Evolutionary conservation across 768 basidiomycete genomes (phyloP).

Genomic region (Leucosporidium creatinivorum): DNA sequence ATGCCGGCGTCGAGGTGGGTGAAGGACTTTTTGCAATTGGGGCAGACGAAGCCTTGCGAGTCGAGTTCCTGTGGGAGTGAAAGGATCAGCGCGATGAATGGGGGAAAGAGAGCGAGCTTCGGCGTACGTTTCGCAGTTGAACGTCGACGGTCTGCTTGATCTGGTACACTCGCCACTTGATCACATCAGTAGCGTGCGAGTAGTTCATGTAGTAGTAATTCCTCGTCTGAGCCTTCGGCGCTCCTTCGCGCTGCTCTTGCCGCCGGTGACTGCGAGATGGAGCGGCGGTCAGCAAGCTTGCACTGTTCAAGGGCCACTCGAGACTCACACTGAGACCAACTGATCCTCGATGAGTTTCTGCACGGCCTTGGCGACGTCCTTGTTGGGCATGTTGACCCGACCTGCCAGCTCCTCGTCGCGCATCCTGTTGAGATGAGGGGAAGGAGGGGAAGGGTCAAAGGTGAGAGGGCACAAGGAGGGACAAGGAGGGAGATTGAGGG

Average conservation of each 20-base stretch:
- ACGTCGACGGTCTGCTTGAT: slow-evolving; percentile 87
- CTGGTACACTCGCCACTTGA: slow-evolving; percentile 92
- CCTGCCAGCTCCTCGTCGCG: slow-evolving; percentile 92
- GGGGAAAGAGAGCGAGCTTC: background rate
- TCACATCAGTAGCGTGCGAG: slow-evolving; percentile 89
- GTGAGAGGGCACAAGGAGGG: background rate
- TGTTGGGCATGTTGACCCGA: slow-evolving; percentile 76
- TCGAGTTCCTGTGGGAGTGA: slow-evolving; percentile 68
- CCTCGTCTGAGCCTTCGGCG: slow-evolving; percentile 74
- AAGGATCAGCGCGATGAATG: background rate
- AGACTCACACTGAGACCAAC: slow-evolving; percentile 65
- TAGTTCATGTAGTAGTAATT: slow-evolving; percentile 97
- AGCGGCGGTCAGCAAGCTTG: background rate
- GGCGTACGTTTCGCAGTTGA: slow-evolving; percentile 63
- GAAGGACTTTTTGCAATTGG: slow-evolving; percentile 75
- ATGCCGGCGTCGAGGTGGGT: slow-evolving; percentile 76
- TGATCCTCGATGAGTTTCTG: slow-evolving; percentile 70
- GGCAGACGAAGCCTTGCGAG: slow-evolving; percentile 95
- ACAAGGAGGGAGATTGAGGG: slow-evolving; percentile 17
- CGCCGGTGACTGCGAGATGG: slow-evolving; percentile 61
- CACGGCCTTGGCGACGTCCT: slow-evolving; percentile 83
- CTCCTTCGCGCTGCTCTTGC: slow-evolving; percentile 83
- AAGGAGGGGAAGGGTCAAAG: slow-evolving; percentile 8
- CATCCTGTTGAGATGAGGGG: slow-evolving; percentile 50
- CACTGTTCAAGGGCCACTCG: background rate